Base-by-base conservation (phyloP, 345 rosid genomes). In the Conringia planisiliqua region DNA sequence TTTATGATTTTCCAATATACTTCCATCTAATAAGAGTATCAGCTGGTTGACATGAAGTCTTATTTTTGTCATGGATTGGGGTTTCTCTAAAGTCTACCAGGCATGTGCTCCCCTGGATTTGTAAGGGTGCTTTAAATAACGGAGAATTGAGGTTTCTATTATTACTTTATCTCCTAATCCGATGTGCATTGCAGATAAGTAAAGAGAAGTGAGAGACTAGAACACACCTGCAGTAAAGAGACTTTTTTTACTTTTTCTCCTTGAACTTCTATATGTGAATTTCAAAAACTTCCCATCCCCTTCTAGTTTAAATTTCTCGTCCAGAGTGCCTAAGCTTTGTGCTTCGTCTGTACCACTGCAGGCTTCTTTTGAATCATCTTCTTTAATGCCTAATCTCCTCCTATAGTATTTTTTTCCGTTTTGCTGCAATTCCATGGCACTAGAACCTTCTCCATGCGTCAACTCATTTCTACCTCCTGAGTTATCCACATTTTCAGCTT, bases 331-430 rank as follows among this genome's bases (percentile, higher is more conserved):
- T 74, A 84, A 44, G 35, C 83, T 78, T 74, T 85, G 86, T 68
- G 86, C 94, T 86, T 88, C 96, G 47, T 90, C 90, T 58, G 97
- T 90, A 64, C 94, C 97, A 79, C 97, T 90, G 77, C 94, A 86
- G 52, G 94, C 97, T 79, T 90, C 94, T 77, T 87, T 89, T 64
- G 83, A 68, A 62, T 86, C 89, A 76, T 85, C 89, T 46, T 85
- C 89, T 48, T 81, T 86, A 42, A 71, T 56, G 68, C 77, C 85
- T 54, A 65, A 68, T 69, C 83, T 86, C 82, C 76, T 83, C 77
- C 77, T 72, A 52, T 70, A 70, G 73, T 75, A 74, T 75, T 70
- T 80, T 82, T 78, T 90, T 55, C 82, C 85, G 63, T 81, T 87
- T 64, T 67, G 82, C 66, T 69, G 82, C 71, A 64, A 68, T 55